Evolutionary conservation across 225 moss, liverwort and hornwort species (phyloP).

Genomic region (Thuidium tamariscinum): DNA sequence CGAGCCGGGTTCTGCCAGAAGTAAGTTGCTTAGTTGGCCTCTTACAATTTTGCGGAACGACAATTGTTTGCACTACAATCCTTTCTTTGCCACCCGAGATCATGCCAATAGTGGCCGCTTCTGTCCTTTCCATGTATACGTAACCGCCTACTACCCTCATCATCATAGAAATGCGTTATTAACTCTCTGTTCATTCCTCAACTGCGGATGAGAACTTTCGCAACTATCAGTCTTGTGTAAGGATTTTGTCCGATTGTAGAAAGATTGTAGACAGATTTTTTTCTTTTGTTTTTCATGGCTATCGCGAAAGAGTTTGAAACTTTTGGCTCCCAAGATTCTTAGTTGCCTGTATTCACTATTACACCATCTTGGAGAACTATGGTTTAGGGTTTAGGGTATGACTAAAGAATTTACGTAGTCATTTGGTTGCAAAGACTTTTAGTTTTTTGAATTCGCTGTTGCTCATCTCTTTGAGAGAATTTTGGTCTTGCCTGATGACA

Average conservation of each 20-base stretch:
- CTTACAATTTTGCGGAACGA: background rate
- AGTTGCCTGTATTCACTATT: background rate
- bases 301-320: background rate
- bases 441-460: background rate
- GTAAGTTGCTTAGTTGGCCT: background rate
- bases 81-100: background rate
- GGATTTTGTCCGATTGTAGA: background rate
- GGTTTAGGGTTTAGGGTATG: background rate
- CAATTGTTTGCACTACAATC: background rate
- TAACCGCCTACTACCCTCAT: background rate
- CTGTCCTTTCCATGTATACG: background rate
- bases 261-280: background rate
- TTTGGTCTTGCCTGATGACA: background rate
- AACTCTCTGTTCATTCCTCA: background rate
- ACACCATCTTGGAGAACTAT: background rate
- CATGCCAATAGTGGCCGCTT: background rate
- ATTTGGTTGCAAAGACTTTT: background rate
- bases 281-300: background rate
- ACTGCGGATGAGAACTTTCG: background rate
- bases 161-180: background rate
- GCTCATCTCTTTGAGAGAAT: background rate
- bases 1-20: conserved; percentile 10
- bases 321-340: background rate
- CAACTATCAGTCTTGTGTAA: background rate
- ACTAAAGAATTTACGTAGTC: background rate